Conservation (phyloP, 805 yeast species). For the Grigorovia jiainica region DNA sequence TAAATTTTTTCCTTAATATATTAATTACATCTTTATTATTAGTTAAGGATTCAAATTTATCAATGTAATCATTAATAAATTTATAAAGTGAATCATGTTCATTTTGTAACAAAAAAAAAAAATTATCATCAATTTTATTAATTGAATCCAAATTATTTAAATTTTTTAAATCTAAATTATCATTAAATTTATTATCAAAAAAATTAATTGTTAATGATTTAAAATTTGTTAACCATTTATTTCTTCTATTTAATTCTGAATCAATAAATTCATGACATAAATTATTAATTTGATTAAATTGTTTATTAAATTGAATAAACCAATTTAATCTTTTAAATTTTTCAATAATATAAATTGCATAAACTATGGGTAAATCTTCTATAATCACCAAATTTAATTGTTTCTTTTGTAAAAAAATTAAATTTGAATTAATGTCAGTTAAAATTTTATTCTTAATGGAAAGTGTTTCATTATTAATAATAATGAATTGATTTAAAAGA, state of each 20-base stretch:
- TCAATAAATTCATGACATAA: constrained; percentile 20
- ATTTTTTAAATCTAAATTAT: not conserved
- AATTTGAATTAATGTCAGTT: constrained; percentile 25
- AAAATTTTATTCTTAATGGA: constrained; percentile 25
- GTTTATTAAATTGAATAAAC: constrained; percentile 15
- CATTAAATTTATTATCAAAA: constrained; percentile 2
- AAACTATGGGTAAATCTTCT: constrained; percentile 59
- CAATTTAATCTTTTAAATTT: constrained; percentile 50
- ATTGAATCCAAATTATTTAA: not conserved
- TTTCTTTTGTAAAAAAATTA: constrained; percentile 19
- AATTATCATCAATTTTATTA: not conserved
- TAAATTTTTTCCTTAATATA: constrained; percentile 19
- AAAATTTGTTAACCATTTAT: constrained; percentile 6
- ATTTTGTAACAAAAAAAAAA: not conserved
- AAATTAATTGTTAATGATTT: not conserved
- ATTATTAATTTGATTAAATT: not conserved
- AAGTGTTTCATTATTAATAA: constrained; percentile 31
- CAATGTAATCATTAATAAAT: constrained; percentile 32
- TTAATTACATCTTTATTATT: constrained; percentile 29
- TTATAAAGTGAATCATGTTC: constrained; percentile 8
- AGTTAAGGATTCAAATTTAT: constrained; percentile 23
- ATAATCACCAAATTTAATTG: constrained; percentile 31
- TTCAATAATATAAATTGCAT: constrained; percentile 62
- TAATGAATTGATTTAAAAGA: constrained; percentile 26
- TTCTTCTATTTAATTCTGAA: constrained; percentile 30